Percentiles rank a stretch among this genome's conserved stretches.
These are phyloP conservation scores for Corinectria fuckeliana DNA, from an alignment of 2,329 filamentous ascomycete species.

Conservation along the genomic window DNA sequence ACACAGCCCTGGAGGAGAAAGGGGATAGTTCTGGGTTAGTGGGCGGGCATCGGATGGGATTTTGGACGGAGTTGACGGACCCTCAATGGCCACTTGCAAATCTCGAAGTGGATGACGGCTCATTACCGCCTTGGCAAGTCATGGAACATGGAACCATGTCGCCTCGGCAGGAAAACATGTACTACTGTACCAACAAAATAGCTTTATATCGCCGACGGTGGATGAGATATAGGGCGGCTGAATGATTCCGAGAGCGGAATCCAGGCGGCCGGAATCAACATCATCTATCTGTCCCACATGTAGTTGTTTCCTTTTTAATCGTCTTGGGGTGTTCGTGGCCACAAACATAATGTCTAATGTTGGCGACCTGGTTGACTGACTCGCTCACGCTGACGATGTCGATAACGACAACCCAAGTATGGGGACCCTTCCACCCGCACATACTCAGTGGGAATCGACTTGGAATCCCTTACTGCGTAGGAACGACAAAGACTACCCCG, in stretches of 20 bases:
- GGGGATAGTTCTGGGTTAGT: conserved; percentile 5
- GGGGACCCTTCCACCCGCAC: too few species aligned
- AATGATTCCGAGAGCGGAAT: conserved; percentile 1
- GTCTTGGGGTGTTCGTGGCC: too few species aligned
- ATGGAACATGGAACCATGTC: not conserved
- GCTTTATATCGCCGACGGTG: conserved; percentile 9
- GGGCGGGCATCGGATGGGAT: conserved; percentile 15
- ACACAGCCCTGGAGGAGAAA: not conserved
- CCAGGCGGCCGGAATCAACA: conserved; percentile 4
- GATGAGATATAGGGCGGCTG: conserved; percentile 2
- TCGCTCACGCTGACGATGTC: too few species aligned
- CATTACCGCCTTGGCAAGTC: conserved; percentile 20
- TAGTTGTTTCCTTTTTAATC: too few species aligned
- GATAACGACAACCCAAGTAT: too few species aligned
- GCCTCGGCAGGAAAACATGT: conserved; percentile 33
- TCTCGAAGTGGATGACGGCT: conserved; percentile 32
- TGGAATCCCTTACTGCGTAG: too few species aligned
- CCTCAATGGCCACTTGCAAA: conserved; percentile 37
- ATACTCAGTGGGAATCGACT: too few species aligned
- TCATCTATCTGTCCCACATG: conserved; percentile 4
- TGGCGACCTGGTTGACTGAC: not conserved
- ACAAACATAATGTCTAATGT: too few species aligned
- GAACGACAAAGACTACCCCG: too few species aligned
- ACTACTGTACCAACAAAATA: conserved; percentile 41
- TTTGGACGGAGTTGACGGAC: conserved; percentile 33